Base-by-base conservation (phyloP, 208 protist genomes). In the Herpetomonas samuelpessoai region DNA sequence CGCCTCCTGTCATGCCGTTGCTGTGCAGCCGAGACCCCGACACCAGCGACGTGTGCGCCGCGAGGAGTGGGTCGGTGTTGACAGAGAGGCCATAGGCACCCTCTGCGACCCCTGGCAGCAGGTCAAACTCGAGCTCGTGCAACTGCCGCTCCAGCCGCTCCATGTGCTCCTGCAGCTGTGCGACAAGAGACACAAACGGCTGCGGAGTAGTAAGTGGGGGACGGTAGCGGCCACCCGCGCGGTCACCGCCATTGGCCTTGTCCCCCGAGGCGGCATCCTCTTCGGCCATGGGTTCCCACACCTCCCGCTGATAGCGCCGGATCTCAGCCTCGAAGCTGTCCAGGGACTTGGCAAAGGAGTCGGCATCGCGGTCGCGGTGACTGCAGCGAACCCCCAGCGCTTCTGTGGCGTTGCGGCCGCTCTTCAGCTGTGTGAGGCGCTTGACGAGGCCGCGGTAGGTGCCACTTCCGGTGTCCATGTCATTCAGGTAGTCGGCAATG, bases 261-360 rank as follows among this genome's bases (percentile, higher is more conserved):
- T 51, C 56, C 6, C 21, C 31, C 4, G 48, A 39, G 24, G 38
- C 51, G 45, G 75, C 60, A 14, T 76, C 74, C 26, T 79, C 63
- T 25, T 87, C 81, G 22, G 74, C 49, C 56, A 92, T 38, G 18
- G 86, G 81, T 50, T 87, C 76, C 86, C 81, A 89, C 14, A 84
- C 71, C 25, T 77, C 56, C 38, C 68, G 72, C 48, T 84, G 72
- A 58, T 89, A 89, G 25, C 85, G 65, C 3, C 64, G 66, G 44
- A 92, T 61, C 9, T 70, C 54, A 19, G 74, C 61, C 58, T 92
- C 81, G 38, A 84, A 76, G 44, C 66, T 62, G 22, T 89, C 81
- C n/a, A 87, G 57, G 1, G 71, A 49, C 50, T 75, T 48, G 48
- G 73, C 51, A 48, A 87, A 71, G 18, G 68, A 59, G 18, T 76